Evolutionary conservation across 1,284 basidiomycete species (phyloP), one percentile per base, ranked within the genome.

Genomic region (Vanrija sp.): DNA sequence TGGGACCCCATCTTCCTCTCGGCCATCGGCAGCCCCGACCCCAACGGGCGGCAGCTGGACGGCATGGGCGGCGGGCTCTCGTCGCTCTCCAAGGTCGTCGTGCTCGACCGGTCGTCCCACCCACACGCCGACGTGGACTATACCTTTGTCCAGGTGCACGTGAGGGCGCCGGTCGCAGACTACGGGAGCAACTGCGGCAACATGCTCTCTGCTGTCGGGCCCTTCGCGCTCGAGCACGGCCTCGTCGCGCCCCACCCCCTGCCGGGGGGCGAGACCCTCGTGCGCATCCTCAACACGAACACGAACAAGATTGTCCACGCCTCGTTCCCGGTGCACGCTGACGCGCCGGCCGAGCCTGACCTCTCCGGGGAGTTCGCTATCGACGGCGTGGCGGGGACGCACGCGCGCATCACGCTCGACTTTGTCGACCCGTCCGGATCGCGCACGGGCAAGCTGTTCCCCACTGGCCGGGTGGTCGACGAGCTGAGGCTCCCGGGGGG

Each of bases 1-100:
- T 86, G 85, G 84, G 71, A 76, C 16, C 73, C 75, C 19, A 82
- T 89, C 50, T 85, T 90, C 59, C 81, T 85, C 16, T 80, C 83
- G 0, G 81, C 87, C n/a, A 88, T 90, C 86, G 89, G 89, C 16
- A 88, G 86, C 2, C 89, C 89, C 0, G 89, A 92, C 65, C 80
- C 85, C 0, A 79, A 88, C 65, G 83, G 82, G 4, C 79, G 88
- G 12, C 89, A 92, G 74, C 80, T 91, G 19, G 85, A 90, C 63
- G 89, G 75, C 14, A 60, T 77, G 23, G 89, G 89, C 9, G 88
- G 89, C 4, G 89, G 89, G 3, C 78, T 87, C 31, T 86, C 84
- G 6, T 87, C 85, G 49, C 79, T 89, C 6, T 88, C 86, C 46
- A 92, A 92, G 68, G 82, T 88, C n/a, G 84, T 83, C 59, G 80